Evolutionary conservation across 257 asterid species (phyloP).

Genomic region (Plantago ovata): DNA sequence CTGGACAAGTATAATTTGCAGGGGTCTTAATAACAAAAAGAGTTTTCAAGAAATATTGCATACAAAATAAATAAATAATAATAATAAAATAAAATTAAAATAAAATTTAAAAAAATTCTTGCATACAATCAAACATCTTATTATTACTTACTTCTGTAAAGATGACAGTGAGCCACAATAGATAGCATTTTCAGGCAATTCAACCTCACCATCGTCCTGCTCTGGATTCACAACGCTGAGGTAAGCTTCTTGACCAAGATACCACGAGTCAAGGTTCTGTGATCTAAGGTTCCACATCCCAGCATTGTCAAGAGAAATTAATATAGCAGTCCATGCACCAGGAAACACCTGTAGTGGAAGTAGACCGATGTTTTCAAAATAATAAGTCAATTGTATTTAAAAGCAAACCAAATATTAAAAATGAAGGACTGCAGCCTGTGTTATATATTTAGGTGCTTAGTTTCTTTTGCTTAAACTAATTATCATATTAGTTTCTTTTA

Average conservation of each 20-base stretch:
- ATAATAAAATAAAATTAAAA: not conserved
- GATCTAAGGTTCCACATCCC: slow-evolving; percentile 94
- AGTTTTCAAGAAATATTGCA: not conserved
- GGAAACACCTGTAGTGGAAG: slow-evolving; percentile 65
- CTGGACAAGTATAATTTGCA: slow-evolving; percentile 32
- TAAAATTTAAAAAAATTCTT: not conserved
- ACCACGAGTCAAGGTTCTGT: slow-evolving; percentile 94
- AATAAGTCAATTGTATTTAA: not conserved
- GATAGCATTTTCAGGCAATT: slow-evolving; percentile 69
- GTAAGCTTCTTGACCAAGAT: slow-evolving; percentile 86
- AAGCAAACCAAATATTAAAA: too few relatives aligned
- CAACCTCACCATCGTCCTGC: slow-evolving; percentile 53
- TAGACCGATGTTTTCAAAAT: not conserved
- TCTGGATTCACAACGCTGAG: slow-evolving; percentile 74
- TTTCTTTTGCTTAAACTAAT: too few relatives aligned
- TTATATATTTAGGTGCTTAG: too few relatives aligned
- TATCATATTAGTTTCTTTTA: too few relatives aligned
- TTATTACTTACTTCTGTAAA: slow-evolving; percentile 64
- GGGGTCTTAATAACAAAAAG: not conserved
- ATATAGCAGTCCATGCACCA: slow-evolving; percentile 91
- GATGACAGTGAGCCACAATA: slow-evolving; percentile 75
- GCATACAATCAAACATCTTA: not conserved
- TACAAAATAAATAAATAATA: not conserved
- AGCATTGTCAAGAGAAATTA: slow-evolving; percentile 74
- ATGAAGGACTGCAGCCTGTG: too few relatives aligned